Conservation (phyloP, 2,329 filamentous ascomycete species). For the Phyllosticta citribraziliensis region DNA sequence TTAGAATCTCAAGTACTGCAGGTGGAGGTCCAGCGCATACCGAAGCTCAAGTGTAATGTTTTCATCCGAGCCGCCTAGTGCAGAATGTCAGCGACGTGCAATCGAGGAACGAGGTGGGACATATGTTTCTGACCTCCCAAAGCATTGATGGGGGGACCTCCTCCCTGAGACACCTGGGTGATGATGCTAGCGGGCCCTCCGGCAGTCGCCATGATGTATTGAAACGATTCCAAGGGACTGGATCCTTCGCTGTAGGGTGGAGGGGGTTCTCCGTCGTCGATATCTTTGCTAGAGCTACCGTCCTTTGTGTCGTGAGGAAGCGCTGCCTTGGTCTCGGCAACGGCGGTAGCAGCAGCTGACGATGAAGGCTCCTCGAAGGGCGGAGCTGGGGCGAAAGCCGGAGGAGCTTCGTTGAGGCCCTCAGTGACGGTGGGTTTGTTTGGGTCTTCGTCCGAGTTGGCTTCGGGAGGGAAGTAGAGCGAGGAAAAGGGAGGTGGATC, state of each 20-base stretch:
- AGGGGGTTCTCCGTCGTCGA: slow-evolving; percentile 80
- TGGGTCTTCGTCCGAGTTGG: slow-evolving; percentile 37
- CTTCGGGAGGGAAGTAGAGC: slow-evolving; percentile 46
- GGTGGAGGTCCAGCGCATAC: slow-evolving; percentile 41
- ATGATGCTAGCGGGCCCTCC: slow-evolving; percentile 97
- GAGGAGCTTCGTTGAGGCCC: slow-evolving; percentile 29
- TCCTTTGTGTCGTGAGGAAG: slow-evolving; percentile 75
- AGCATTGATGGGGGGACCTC: slow-evolving; percentile 73
- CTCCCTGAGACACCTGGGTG: slow-evolving; percentile 94
- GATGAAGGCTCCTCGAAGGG: slow-evolving; percentile 42
- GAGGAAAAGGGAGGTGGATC: slow-evolving; percentile 55
- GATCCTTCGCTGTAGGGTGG: slow-evolving; percentile 93
- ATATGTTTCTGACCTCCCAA: slow-evolving; percentile 56
- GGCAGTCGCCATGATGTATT: slow-evolving; percentile 95
- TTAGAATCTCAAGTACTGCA: neutral
- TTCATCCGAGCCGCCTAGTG: slow-evolving; percentile 69
- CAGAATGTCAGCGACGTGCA: slow-evolving; percentile 5
- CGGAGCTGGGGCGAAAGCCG: slow-evolving; percentile 43
- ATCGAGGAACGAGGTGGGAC: neutral
- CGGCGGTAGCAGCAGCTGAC: slow-evolving; percentile 32
- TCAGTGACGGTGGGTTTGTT: slow-evolving; percentile 31
- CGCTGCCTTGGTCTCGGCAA: slow-evolving; percentile 72
- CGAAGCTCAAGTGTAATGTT: slow-evolving; percentile 90
- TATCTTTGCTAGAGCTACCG: slow-evolving; percentile 56
- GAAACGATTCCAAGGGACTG: slow-evolving; percentile 84